Conservation (phyloP, 2,329 filamentous ascomycete species). For the Phialophora verrucosa region DNA sequence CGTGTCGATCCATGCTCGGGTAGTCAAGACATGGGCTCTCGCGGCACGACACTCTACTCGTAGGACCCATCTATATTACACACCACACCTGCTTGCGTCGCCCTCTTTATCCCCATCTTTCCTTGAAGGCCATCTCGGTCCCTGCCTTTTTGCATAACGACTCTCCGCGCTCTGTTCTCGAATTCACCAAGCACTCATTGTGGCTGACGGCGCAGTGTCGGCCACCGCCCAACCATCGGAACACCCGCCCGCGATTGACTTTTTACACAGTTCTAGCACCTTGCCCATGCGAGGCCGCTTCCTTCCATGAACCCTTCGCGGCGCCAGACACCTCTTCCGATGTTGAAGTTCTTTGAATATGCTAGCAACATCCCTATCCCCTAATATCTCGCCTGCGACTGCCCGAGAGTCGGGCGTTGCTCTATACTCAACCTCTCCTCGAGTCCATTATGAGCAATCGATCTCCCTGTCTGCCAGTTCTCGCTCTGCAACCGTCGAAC, state of each 20-base stretch:
- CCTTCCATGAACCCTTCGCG: slow-evolving; percentile 19
- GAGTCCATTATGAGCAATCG: slow-evolving; percentile 30
- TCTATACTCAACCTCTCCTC: slow-evolving; percentile 19
- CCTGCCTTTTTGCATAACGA: neutral
- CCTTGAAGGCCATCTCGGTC: neutral
- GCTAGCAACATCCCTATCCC: slow-evolving; percentile 40
- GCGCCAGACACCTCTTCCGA: slow-evolving; percentile 25
- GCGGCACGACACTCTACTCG: neutral
- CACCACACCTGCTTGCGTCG: neutral
- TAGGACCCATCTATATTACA: neutral
- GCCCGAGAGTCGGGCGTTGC: slow-evolving; percentile 23
- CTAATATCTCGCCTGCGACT: slow-evolving; percentile 27
- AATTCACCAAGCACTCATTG: neutral
- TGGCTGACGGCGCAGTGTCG: neutral
- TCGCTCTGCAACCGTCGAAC: slow-evolving; percentile 21
- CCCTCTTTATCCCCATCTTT: neutral
- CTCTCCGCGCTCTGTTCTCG: neutral
- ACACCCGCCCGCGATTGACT: neutral
- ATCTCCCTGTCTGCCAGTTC: slow-evolving; percentile 10
- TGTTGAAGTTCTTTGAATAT: slow-evolving; percentile 34
- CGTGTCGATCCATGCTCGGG: slow-evolving; percentile 9
- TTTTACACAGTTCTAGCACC: neutral
- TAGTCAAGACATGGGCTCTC: neutral
- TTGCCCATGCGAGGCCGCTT: slow-evolving; percentile 11
- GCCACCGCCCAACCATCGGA: neutral